Evolutionary conservation across 768 basidiomycete genomes (phyloP).

Genomic region (Vararia minispora): DNA sequence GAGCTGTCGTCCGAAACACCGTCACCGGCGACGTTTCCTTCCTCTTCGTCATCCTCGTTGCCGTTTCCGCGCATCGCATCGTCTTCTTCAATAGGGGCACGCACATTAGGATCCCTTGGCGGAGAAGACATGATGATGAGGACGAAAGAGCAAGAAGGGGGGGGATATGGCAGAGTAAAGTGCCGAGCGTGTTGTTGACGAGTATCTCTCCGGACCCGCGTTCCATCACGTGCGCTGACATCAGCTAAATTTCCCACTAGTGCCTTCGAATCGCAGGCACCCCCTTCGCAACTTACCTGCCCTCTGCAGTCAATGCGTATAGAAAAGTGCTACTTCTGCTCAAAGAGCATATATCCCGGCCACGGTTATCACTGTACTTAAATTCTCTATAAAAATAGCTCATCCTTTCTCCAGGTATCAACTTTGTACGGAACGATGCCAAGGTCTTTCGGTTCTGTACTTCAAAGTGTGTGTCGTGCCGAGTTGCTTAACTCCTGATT

Average conservation of each 20-base stretch:
- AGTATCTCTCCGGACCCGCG: too few relatives aligned
- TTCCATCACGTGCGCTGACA: too few relatives aligned
- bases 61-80: conserved; percentile 49
- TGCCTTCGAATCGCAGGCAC: too few relatives aligned
- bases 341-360: conserved; percentile 91
- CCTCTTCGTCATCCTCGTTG: conserved; percentile 32
- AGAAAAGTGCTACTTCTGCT: conserved; percentile 99
- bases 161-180: not conserved
- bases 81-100: conserved; percentile 28
- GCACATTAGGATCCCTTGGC: conserved; percentile 20
- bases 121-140: conserved; percentile 44
- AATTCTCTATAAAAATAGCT: not conserved
- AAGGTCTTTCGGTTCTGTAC: conserved; percentile 98
- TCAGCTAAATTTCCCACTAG: conserved; percentile 1
- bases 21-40: conserved; percentile 47
- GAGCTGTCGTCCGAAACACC: conserved; percentile 70
- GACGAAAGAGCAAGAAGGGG: conserved; percentile 16
- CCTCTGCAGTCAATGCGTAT: conserved; percentile 63
- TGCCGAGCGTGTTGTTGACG: too few relatives aligned
- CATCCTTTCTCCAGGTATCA: conserved; percentile 44
- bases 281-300: too few relatives aligned
- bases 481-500: not conserved
- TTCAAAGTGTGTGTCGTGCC: conserved; percentile 59
- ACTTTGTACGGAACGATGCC: conserved; percentile 95
- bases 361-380: conserved; percentile 45